These are phyloP conservation scores for Kwoniella europaea DNA, from an alignment of 768 basidiomycete genomes.

Conservation along the genomic window DNA sequence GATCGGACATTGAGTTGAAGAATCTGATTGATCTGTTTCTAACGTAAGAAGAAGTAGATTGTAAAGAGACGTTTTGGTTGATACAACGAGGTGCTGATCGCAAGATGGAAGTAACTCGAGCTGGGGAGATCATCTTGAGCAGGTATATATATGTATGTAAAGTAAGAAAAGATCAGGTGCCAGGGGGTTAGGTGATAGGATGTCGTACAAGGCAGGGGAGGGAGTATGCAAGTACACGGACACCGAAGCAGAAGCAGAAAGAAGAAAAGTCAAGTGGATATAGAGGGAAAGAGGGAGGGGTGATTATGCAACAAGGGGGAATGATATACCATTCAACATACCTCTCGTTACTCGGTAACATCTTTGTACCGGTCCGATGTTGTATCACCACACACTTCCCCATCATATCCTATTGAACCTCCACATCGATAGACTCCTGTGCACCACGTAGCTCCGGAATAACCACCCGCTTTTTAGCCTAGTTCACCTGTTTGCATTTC, in stretches of 20 bases:
- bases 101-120: background rate
- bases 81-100: constrained; percentile 9
- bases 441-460: background rate
- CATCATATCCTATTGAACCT: background rate
- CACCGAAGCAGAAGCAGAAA: background rate
- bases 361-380: constrained; percentile 8
- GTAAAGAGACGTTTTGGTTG: background rate
- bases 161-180: background rate
- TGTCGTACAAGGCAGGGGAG: background rate
- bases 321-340: constrained; percentile 5
- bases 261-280: constrained; percentile 5
- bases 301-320: constrained; percentile 15
- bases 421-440: background rate
- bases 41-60: constrained; percentile 8
- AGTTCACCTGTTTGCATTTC: background rate
- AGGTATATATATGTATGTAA: background rate
- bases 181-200: background rate
- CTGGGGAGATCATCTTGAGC: constrained; percentile 7
- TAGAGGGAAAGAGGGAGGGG: too few relatives aligned
- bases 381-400: background rate
- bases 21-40: constrained; percentile 10
- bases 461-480: background rate
- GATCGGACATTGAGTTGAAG: constrained; percentile 27
- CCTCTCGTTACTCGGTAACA: constrained; percentile 3
- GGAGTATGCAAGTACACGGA: constrained; percentile 3